A percentile compares a stretch with the other conserved stretches of the same genome.
Evolutionary conservation across 2,329 filamentous ascomycete genomes (phyloP).

Genomic region (Pseudomassariella vexata): DNA sequence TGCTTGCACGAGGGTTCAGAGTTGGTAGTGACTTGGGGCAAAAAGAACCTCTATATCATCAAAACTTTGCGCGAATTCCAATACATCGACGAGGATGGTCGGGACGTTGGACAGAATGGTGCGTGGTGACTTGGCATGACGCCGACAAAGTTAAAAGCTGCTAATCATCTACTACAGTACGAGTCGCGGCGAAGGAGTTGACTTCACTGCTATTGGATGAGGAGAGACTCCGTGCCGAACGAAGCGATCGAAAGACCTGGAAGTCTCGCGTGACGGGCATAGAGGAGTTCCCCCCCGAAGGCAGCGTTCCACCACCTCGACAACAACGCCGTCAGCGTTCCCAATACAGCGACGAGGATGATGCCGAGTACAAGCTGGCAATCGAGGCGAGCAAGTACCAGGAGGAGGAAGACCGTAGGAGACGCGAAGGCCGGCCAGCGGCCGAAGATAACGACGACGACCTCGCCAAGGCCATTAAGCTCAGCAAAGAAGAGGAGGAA

Average conservation of each 20-base stretch:
- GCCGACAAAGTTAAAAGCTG: too few species aligned
- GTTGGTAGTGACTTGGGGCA: conserved; percentile 93
- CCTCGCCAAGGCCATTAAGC: conserved; percentile 86
- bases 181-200: conserved; percentile 91
- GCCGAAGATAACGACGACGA: conserved; percentile 68
- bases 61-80: conserved; percentile 97
- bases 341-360: conserved; percentile 62
- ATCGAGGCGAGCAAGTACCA: conserved; percentile 94
- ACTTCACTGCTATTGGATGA: conserved; percentile 90
- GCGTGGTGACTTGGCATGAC: conserved; percentile 26
- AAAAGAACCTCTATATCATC: conserved; percentile 98
- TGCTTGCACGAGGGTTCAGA: conserved; percentile 96
- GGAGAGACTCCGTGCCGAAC: conserved; percentile 82
- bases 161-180: conserved; percentile 55
- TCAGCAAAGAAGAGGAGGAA: conserved; percentile 94
- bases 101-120: conserved; percentile 97
- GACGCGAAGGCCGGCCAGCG: conserved; percentile 58
- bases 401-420: conserved; percentile 81
- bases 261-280: conserved; percentile 93
- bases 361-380: conserved; percentile 83
- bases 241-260: conserved; percentile 89
- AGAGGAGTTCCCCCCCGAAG: conserved; percentile 64
- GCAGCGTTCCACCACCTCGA: conserved; percentile 31
- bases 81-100: conserved; percentile 91
- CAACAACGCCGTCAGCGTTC: conserved; percentile 39